These are phyloP conservation scores for Arachis hypogaea DNA, from an alignment of 306 rosid species.

Conservation along the genomic window DNA sequence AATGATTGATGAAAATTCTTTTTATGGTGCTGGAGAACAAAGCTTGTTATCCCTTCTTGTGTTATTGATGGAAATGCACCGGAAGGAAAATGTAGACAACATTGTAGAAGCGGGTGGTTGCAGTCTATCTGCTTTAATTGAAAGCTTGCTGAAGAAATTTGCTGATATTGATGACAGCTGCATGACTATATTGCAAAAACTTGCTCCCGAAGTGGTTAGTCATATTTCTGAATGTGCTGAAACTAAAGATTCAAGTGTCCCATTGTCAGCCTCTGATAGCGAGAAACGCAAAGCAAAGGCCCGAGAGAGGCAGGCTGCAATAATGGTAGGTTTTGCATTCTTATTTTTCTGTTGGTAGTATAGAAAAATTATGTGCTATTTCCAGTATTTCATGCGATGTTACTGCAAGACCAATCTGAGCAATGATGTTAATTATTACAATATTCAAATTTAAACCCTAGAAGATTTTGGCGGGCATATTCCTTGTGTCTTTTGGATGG, in stretches of 20 bases:
- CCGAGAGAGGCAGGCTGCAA: constrained; percentile 94
- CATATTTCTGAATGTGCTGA: constrained; percentile 51
- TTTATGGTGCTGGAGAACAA: constrained; percentile 65
- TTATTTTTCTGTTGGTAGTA: constrained; percentile 20
- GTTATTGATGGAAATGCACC: constrained; percentile 70
- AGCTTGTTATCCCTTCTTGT: constrained; percentile 93
- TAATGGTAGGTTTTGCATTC: constrained; percentile 58
- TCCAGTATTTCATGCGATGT: neutral
- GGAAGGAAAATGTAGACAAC: constrained; percentile 54
- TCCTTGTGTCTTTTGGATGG: constrained; percentile 22
- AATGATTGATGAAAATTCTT: constrained; percentile 52
- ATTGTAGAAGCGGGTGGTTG: constrained; percentile 67
- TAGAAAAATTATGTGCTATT: constrained; percentile 20
- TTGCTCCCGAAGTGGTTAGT: constrained; percentile 76
- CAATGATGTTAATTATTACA: neutral
- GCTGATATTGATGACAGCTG: constrained; percentile 76
- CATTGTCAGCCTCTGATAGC: constrained; percentile 59
- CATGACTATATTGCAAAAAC: constrained; percentile 67
- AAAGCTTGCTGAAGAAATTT: constrained; percentile 80
- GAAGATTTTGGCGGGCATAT: constrained; percentile 20
- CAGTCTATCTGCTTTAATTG: constrained; percentile 67
- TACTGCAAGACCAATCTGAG: constrained; percentile 23
- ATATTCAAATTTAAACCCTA: neutral
- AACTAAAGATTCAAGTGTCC: constrained; percentile 47
- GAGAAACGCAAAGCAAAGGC: constrained; percentile 97